Percentiles rank a stretch among this genome's conserved stretches.
These are phyloP conservation scores for Ampelocalamus luodianensis DNA, from an alignment of 176 grass and related monocot genomes.

Conservation along the genomic window DNA sequence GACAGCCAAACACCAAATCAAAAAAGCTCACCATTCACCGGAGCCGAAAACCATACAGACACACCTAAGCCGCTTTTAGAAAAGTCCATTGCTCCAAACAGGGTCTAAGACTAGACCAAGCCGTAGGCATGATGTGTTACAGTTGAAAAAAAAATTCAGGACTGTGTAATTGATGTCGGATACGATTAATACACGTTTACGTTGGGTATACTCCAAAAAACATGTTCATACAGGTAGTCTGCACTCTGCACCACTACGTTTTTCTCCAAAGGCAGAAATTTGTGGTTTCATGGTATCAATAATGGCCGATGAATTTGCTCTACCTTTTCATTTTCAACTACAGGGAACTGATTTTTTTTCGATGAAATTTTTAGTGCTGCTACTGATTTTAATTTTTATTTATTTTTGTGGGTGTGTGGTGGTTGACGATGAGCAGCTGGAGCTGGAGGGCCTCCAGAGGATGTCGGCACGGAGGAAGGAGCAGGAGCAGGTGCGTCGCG, in stretches of 20 bases:
- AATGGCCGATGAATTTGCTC: constrained; percentile 23
- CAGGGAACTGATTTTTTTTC: neutral
- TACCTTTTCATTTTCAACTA: neutral
- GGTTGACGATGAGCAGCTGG: constrained; percentile 56
- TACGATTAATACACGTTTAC: neutral
- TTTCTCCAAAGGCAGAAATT: neutral
- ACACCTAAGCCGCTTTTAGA: no score
- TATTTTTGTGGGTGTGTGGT: neutral
- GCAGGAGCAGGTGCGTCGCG: constrained; percentile 72
- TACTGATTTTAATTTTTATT: neutral
- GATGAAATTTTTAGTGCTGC: neutral
- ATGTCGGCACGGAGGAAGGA: constrained; percentile 68
- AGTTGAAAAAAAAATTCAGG: neutral
- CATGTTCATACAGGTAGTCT: neutral
- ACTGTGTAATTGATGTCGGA: constrained; percentile 11
- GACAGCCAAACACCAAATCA: no score
- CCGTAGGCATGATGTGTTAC: neutral
- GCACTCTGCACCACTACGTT: neutral
- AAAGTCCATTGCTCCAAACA: no score
- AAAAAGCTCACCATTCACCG: no score
- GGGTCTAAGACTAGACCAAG: neutral
- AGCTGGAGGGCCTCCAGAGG: constrained; percentile 78
- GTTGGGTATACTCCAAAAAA: neutral
- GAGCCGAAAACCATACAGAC: no score
- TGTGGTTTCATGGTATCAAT: neutral